These are phyloP conservation scores for Amanita pallidorosea DNA, from an alignment of 768 basidiomycete genomes.

Conservation along the genomic window DNA sequence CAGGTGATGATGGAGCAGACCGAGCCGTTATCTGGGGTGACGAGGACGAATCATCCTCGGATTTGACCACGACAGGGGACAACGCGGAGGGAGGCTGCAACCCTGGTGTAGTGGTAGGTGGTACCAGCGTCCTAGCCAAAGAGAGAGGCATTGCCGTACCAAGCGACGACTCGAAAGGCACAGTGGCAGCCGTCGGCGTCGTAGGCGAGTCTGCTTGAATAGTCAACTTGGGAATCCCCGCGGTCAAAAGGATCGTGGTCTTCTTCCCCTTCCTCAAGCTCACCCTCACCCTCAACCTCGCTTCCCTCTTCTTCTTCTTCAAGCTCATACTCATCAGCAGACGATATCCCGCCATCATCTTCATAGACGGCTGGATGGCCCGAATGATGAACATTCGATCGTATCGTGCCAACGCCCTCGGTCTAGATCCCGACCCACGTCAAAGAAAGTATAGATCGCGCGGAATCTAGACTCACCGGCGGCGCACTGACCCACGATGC, in stretches of 20 bases:
- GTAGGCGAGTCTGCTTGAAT: constrained; percentile 2
- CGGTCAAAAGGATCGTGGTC: neutral
- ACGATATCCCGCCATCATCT: constrained; percentile 73
- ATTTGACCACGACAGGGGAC: neutral
- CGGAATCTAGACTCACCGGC: neutral
- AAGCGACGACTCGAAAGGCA: neutral
- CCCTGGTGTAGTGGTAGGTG: neutral
- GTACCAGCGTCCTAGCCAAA: neutral
- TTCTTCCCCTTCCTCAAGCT: constrained; percentile 19
- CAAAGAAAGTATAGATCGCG: neutral
- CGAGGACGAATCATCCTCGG: too few species aligned
- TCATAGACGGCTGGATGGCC: constrained; percentile 39
- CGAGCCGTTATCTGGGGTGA: too few species aligned
- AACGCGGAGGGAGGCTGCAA: neutral
- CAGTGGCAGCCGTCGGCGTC: constrained; percentile 3
- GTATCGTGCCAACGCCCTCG: constrained; percentile 77
- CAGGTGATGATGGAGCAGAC: too few species aligned
- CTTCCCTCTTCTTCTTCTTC: neutral
- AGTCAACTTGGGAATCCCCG: neutral
- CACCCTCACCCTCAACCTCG: constrained; percentile 17
- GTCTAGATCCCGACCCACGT: constrained; percentile 36
- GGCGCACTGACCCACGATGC: constrained; percentile 3
- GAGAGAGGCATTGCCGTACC: neutral
- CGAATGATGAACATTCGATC: constrained; percentile 33
- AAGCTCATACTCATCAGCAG: constrained; percentile 1